Percentiles rank a stretch among this genome's conserved stretches.
Evolutionary conservation across 2,329 filamentous ascomycete genomes (phyloP).

Genomic region (Fonsecaea pedrosoi): DNA sequence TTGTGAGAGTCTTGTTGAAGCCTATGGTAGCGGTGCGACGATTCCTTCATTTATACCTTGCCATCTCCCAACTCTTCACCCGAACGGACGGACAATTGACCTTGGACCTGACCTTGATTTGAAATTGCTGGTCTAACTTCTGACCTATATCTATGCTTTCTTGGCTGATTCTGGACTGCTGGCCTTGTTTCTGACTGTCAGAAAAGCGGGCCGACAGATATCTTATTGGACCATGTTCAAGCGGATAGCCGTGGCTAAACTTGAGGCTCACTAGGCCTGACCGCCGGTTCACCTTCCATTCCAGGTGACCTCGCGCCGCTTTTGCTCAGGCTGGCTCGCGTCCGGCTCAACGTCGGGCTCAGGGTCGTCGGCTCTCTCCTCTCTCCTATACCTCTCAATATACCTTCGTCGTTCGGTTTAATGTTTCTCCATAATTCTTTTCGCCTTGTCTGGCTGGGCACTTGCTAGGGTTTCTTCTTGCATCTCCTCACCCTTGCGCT

Average conservation of each 20-base stretch:
- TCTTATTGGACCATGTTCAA: background rate
- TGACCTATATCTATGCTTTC: constrained; percentile 7
- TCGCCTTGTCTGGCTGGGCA: no score
- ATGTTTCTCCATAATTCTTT: no score
- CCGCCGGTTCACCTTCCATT: no score
- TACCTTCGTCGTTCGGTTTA: no score
- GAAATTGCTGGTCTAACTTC: background rate
- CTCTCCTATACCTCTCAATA: no score
- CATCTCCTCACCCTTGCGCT: no score
- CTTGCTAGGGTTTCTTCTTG: no score
- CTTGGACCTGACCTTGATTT: background rate
- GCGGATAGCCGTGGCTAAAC: background rate
- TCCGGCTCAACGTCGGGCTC: no score
- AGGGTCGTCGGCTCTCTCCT: no score
- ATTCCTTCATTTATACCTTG: background rate
- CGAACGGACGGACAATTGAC: constrained; percentile 10
- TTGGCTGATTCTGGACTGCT: background rate
- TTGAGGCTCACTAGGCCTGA: background rate
- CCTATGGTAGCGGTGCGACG: background rate
- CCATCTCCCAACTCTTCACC: background rate
- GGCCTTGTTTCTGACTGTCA: constrained; percentile 19
- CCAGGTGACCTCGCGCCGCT: no score
- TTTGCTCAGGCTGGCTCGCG: no score
- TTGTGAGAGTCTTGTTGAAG: background rate
- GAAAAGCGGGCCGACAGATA: constrained; percentile 13